phyloP scores from a whole-genome alignment of 345 rosid genomes.

The Turritis glabra region DNA sequence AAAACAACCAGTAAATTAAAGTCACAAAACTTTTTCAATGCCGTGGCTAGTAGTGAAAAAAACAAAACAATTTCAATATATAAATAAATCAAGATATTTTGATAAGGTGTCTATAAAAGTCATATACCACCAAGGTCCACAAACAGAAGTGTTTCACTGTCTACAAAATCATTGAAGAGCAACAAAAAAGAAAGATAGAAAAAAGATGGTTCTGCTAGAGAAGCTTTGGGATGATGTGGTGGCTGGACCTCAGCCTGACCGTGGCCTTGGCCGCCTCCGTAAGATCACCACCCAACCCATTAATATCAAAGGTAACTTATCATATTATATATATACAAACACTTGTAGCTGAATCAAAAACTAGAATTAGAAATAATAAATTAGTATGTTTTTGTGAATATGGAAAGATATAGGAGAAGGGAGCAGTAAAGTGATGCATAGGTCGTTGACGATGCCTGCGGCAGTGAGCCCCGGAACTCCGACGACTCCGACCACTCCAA shows the following conservation, averaged over 20 bases:
- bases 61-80: not conserved
- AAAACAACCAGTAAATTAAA: not conserved
- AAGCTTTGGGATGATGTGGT: slow-evolving; percentile 90
- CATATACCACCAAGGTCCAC: not conserved
- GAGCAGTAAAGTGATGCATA: slow-evolving; percentile 50
- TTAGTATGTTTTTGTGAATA: not conserved
- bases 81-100: slow-evolving; percentile 28
- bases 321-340: not conserved
- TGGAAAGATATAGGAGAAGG: slow-evolving; percentile 45
- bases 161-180: slow-evolving; percentile 10
- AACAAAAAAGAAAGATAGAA: not conserved
- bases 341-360: not conserved
- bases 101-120: slow-evolving; percentile 27
- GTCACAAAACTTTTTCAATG: not conserved
- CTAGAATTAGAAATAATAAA: not conserved
- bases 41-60: not conserved
- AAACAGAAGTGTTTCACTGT: slow-evolving; percentile 18
- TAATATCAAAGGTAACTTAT: slow-evolving; percentile 46
- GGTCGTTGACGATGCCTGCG: slow-evolving; percentile 64
- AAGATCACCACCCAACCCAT: slow-evolving; percentile 62
- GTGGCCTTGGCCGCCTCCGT: slow-evolving; percentile 79
- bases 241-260: slow-evolving; percentile 93
- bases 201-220: slow-evolving; percentile 56
- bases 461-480: slow-evolving; percentile 56
- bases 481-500: slow-evolving; percentile 63